Base-by-base conservation (phyloP, 225 moss, liverwort and hornwort species). In the Sphagnum tenellum region DNA sequence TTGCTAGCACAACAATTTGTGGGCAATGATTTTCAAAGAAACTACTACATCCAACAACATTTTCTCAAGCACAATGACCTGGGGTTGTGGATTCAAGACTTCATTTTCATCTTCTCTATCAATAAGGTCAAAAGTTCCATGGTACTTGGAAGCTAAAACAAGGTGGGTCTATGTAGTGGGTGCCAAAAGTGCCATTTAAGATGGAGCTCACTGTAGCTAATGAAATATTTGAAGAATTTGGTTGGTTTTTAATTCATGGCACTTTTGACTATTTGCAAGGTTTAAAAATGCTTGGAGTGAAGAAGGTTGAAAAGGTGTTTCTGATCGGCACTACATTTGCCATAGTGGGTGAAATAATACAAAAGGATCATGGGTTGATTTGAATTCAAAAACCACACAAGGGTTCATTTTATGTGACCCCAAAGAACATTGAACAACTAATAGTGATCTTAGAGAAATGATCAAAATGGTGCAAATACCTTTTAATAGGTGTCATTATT, bases 261-360 rank as follows among this genome's bases (percentile, higher is more conserved):
- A 96, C 95, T 12, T 75, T 96, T 69, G 96, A 96, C 79, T 96
- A 96, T 72, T 86, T 96, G 64, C 96, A 96, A 76, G 96, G 96
- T 12, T 74, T 96, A 59, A 95, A 95, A 75, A 96, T 92, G 92
- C 81, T 96, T n/a, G 96, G 96, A 3, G 96, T 96, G 53, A 96
- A 90, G 77, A 75, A 92, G 69, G 89, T 96, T 59, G 96, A 96
- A 74, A 83, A 92, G 67, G 96, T 96, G 49, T 88, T 96, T 5
- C 96, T 92, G 56, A 96, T 88, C 12, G 96, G 96, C 59, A 90
- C 92, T 52, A 81, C 85, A 60, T 85, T 96, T 10, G 92, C 96
- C 3, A 92, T 96, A 51, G 88, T 96, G 2, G 96, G 96, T 11
- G 96, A 96, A 79, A 92, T 89, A 52, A 86, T 96, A 11, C 82